A percentile compares a stretch with the other conserved stretches of the same genome.
These are phyloP conservation scores for Pulveroboletus sp. DNA, from an alignment of 1,284 basidiomycete genomes.

Conservation along the genomic window DNA sequence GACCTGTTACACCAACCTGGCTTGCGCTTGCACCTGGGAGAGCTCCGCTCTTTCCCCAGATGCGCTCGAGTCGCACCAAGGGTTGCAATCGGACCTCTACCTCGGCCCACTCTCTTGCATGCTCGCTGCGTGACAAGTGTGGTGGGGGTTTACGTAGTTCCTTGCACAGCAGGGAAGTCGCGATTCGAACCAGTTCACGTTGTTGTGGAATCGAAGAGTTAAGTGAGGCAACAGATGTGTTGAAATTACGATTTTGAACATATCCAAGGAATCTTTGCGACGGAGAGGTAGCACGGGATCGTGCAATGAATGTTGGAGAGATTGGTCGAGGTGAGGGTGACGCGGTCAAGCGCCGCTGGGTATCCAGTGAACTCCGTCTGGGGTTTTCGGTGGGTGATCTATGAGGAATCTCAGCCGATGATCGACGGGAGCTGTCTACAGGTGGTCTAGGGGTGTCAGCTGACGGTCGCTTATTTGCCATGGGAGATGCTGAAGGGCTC, in stretches of 20 bases:
- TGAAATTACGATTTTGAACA: conserved; percentile 48
- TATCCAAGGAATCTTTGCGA: conserved; percentile 42
- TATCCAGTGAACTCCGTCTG: conserved; percentile 31
- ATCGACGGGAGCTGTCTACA: conserved; percentile 28
- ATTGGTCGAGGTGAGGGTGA: conserved; percentile 36
- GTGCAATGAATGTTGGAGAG: conserved; percentile 26
- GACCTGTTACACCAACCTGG: conserved; percentile 36
- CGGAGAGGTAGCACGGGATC: conserved; percentile 37
- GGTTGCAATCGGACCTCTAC: conserved; percentile 63
- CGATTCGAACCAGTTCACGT: conserved; percentile 60
- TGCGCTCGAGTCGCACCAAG: conserved; percentile 62
- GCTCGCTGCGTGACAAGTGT: conserved; percentile 46
- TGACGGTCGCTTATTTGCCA: conserved; percentile 32
- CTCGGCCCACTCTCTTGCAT: conserved; percentile 61
- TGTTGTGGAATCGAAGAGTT: conserved; percentile 47
- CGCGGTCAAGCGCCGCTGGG: conserved; percentile 28
- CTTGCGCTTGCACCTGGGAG: conserved; percentile 39
- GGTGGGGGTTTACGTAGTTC: conserved; percentile 57
- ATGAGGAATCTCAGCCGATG: conserved; percentile 34
- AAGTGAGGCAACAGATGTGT: conserved; percentile 53
- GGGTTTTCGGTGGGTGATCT: conserved; percentile 28
- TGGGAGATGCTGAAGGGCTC: conserved; percentile 25
- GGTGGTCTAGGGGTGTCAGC: conserved; percentile 32
- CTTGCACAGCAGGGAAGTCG: conserved; percentile 58
- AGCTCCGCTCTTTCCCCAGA: conserved; percentile 58